Evolutionary conservation across 768 basidiomycete genomes (phyloP).

Genomic region (Lentinus tigrinus): DNA sequence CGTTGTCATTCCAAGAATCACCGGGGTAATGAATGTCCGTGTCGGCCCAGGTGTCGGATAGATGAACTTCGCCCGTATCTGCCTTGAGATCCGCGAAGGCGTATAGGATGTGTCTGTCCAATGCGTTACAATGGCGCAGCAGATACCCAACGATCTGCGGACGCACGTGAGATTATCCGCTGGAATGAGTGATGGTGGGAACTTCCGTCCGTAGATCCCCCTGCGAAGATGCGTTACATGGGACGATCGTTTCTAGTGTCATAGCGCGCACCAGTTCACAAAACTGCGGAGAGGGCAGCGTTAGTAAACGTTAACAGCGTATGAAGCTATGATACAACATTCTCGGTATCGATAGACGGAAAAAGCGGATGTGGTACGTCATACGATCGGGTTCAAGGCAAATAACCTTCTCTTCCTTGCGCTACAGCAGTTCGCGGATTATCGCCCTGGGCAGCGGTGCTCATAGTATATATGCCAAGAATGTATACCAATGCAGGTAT

Average conservation of each 20-base stretch:
- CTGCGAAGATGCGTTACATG: constrained; percentile 34
- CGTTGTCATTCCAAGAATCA: constrained; percentile 92
- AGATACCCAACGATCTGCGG: not conserved
- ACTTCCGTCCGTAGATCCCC: constrained; percentile 96
- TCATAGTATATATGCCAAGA: too few species aligned
- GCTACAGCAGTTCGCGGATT: too few species aligned
- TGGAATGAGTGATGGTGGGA: constrained; percentile 82
- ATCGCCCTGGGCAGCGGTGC: too few species aligned
- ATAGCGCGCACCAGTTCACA: constrained; percentile 62
- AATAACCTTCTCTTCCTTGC: too few species aligned
- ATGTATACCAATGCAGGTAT: too few species aligned
- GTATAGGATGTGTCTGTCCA: constrained; percentile 77
- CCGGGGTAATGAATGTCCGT: constrained; percentile 95
- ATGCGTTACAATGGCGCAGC: not conserved
- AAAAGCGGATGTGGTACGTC: too few species aligned
- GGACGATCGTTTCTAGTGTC: not conserved
- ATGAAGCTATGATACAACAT: too few species aligned
- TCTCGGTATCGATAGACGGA: too few species aligned
- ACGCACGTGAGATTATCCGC: constrained; percentile 81
- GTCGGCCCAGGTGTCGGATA: constrained; percentile 95
- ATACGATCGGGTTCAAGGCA: too few species aligned
- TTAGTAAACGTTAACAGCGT: not conserved
- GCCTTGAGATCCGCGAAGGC: constrained; percentile 88
- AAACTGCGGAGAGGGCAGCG: constrained; percentile 44
- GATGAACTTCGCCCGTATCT: constrained; percentile 80